Conservation (phyloP, 768 basidiomycete species). For the Kwoniella newhampshirensis region DNA sequence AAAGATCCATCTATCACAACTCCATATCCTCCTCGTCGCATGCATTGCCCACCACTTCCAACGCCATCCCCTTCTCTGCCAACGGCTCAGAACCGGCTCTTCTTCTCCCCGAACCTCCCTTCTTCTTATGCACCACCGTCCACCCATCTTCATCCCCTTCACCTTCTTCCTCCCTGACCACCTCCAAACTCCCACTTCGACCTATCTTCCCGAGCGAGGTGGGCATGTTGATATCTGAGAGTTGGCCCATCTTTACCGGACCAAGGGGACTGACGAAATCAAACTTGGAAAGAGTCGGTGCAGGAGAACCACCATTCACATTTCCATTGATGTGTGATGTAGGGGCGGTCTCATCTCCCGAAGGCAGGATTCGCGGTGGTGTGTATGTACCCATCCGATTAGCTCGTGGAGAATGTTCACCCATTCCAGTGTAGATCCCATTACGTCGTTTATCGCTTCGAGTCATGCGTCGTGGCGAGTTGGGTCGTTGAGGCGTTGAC, state of each 20-base stretch:
- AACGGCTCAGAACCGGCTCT: constrained; percentile 31
- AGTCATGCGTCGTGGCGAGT: constrained; percentile 32
- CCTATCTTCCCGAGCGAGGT: constrained; percentile 13
- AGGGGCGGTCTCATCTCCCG: constrained; percentile 44
- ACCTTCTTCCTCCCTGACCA: constrained; percentile 34
- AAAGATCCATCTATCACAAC: too few species aligned
- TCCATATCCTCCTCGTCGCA: too few species aligned
- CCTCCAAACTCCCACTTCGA: constrained; percentile 27
- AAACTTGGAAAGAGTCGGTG: constrained; percentile 29
- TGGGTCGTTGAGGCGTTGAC: constrained; percentile 31
- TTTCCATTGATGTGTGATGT: too few species aligned
- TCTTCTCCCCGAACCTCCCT: constrained; percentile 9
- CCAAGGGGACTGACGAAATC: constrained; percentile 50
- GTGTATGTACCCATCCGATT: constrained; percentile 36
- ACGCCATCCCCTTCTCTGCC: constrained; percentile 9
- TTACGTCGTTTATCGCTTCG: constrained; percentile 28
- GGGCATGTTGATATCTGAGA: constrained; percentile 4
- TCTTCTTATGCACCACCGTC: constrained; percentile 28
- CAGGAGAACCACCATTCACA: constrained; percentile 18
- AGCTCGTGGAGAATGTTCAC: constrained; percentile 37
- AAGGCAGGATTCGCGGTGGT: constrained; percentile 40
- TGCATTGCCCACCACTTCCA: too few species aligned
- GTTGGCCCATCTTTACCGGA: constrained; percentile 28
- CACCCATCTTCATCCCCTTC: constrained; percentile 32
- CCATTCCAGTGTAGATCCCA: constrained; percentile 28